phyloP scores from a whole-genome alignment of 2,329 filamentous ascomycete genomes.

The Aspergillus alliaceus region DNA sequence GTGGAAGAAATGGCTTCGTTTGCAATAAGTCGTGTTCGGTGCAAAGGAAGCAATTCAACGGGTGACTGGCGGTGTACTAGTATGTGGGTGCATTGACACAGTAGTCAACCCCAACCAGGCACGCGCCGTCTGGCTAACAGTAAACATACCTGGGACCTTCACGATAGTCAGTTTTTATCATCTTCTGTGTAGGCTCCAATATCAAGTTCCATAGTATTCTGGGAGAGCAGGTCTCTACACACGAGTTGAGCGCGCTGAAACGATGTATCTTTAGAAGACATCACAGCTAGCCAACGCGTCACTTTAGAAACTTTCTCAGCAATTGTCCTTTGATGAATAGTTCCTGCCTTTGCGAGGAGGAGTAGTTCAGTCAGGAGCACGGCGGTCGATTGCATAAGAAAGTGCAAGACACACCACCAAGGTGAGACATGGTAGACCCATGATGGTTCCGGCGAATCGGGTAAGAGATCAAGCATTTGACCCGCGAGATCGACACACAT shows the following conservation, averaged over 20 bases:
- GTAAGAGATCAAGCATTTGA: constrained; percentile 37
- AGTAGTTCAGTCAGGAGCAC: constrained; percentile 39
- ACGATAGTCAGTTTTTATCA: constrained; percentile 1
- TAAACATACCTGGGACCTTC: background rate
- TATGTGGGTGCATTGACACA: background rate
- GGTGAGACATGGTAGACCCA: constrained; percentile 33
- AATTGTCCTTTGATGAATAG: constrained; percentile 27
- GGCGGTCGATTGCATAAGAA: constrained; percentile 40
- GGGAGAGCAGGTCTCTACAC: constrained; percentile 27
- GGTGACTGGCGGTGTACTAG: background rate
- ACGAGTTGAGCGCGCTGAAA: constrained; percentile 36
- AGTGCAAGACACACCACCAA: constrained; percentile 45
- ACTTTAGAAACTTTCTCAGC: constrained; percentile 34
- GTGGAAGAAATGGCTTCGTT: background rate
- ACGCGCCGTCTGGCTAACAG: background rate
- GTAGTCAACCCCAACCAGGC: background rate
- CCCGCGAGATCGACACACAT: constrained; percentile 39
- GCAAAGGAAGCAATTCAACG: background rate
- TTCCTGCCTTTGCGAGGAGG: constrained; percentile 31
- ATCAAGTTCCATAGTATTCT: constrained; percentile 17
- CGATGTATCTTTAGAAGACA: constrained; percentile 34
- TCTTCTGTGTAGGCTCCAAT: background rate
- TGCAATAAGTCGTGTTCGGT: background rate
- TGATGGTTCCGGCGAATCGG: constrained; percentile 30
- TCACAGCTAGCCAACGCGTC: constrained; percentile 35